These are phyloP conservation scores for baker's yeast (Saccharomyces cerevisiae) DNA, from an alignment of 805 yeast species.

Conservation along the genomic window DNA sequence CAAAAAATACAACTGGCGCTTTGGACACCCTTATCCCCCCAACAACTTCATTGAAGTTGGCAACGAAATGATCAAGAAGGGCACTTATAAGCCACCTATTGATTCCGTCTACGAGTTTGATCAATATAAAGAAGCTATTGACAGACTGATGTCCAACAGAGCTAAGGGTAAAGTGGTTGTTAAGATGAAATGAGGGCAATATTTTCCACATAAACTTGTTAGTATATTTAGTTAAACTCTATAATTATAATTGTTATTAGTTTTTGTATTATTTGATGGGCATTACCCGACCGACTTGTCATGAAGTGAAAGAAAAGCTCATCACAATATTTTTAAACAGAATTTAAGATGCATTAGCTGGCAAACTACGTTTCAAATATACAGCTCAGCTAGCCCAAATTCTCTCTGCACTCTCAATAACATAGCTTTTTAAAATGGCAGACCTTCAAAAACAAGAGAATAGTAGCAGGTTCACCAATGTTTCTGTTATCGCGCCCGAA, in stretches of 20 bases:
- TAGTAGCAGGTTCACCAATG: constrained; percentile 10
- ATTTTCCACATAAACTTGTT: neutral
- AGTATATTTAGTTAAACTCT: neutral
- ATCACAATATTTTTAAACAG: neutral
- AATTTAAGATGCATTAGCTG: neutral
- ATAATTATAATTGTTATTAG: neutral
- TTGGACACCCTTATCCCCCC: constrained; percentile 7
- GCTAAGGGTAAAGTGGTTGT: constrained; percentile 59
- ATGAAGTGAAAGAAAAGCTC: neutral
- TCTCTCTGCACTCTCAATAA: neutral
- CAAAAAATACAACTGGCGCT: constrained; percentile 27
- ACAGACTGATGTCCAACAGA: constrained; percentile 36
- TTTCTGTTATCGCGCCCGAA: constrained; percentile 16
- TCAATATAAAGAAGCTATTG: constrained; percentile 44
- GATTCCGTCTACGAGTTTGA: constrained; percentile 47
- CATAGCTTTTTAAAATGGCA: neutral
- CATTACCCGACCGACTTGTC: neutral
- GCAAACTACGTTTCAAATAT: neutral
- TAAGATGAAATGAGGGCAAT: constrained; percentile 5
- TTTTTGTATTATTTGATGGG: neutral
- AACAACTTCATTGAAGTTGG: constrained; percentile 17
- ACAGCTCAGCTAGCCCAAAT: neutral
- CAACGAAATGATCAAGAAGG: constrained; percentile 16
- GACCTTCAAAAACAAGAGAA: neutral
- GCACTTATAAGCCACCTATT: constrained; percentile 37